Evolutionary conservation across 495 filamentous ascomycete species (phyloP).

Genomic region (Neohortaea acidophila): DNA sequence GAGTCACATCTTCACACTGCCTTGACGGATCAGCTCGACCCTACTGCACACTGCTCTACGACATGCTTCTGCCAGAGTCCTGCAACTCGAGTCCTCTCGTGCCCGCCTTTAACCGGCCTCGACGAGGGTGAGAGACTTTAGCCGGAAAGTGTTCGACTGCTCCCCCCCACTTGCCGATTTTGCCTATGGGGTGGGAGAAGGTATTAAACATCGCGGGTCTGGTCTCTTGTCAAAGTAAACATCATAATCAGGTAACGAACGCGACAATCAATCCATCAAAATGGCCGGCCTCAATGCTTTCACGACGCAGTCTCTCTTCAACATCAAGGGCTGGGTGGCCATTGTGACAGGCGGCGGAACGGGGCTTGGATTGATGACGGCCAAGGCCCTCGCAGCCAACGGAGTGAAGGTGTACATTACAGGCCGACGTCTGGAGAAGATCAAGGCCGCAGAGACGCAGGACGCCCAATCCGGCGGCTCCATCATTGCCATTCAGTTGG

Average conservation of each 20-base stretch:
- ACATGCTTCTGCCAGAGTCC: too few relatives aligned
- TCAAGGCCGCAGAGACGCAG: conserved; percentile 18
- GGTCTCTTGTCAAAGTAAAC: too few relatives aligned
- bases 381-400: conserved; percentile 44
- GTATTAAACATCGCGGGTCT: too few relatives aligned
- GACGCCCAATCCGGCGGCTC: conserved; percentile 11
- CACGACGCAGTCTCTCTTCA: conserved; percentile 4
- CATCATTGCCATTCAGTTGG: conserved; percentile 18
- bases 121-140: too few relatives aligned
- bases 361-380: conserved; percentile 51
- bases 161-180: too few relatives aligned
- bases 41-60: too few relatives aligned
- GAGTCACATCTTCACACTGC: too few relatives aligned
- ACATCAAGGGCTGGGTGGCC: conserved; percentile 14
- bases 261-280: not conserved
- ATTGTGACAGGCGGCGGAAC: conserved; percentile 24
- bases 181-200: too few relatives aligned
- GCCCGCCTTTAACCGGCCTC: too few relatives aligned
- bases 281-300: conserved; percentile 5
- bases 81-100: too few relatives aligned
- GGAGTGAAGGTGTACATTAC: conserved; percentile 59
- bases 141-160: too few relatives aligned
- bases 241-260: not conserved
- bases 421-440: conserved; percentile 38
- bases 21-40: too few relatives aligned